These are phyloP conservation scores for Pezicula neosporulosa DNA, from an alignment of 2,329 filamentous ascomycete species.

Conservation along the genomic window DNA sequence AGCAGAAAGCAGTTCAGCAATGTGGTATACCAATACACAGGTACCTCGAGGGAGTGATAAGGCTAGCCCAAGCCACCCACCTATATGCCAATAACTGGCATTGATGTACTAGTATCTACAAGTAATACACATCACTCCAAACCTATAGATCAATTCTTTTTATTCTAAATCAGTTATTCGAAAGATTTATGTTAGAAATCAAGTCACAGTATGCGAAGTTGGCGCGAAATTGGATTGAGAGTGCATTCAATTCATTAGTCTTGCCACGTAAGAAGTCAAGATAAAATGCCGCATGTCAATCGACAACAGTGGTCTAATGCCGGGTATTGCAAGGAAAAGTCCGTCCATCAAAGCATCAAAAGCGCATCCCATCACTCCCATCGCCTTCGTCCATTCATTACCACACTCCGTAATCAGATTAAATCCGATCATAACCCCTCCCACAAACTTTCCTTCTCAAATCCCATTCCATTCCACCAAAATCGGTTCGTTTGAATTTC, in stretches of 20 bases:
- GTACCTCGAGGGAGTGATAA: too few species aligned
- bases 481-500: neutral
- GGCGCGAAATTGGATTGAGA: neutral
- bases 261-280: neutral
- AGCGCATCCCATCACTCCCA: neutral
- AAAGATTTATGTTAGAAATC: neutral
- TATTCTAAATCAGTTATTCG: neutral
- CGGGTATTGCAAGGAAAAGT: constrained; percentile 7
- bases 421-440: neutral
- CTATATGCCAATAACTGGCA: too few species aligned
- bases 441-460: neutral
- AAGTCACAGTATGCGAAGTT: too few species aligned
- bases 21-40: too few species aligned
- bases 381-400: neutral
- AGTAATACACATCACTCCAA: too few species aligned
- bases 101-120: too few species aligned
- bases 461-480: too few species aligned
- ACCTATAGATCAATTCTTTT: neutral
- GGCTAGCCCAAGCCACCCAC: too few species aligned
- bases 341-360: neutral
- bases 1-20: too few species aligned
- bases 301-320: constrained; percentile 5
- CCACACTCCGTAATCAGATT: neutral
- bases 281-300: neutral
- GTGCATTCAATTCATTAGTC: neutral